Percentiles rank a stretch among this genome's conserved stretches.
Conservation (phyloP, 2,329 filamentous ascomycete species). For the Clonostachys rhizophaga region DNA sequence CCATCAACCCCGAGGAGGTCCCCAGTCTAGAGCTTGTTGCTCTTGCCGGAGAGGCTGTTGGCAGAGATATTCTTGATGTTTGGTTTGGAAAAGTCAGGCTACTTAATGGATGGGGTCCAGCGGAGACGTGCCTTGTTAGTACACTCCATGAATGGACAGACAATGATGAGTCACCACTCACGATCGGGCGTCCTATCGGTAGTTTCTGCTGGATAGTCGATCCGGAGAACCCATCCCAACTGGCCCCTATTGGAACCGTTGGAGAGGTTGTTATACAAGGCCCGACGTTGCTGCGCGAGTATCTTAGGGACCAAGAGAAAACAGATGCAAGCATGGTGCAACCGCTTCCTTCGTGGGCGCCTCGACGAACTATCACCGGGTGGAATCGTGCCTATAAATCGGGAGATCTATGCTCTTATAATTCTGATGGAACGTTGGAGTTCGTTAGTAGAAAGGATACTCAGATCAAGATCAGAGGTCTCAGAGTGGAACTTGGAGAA, state of each 20-base stretch:
- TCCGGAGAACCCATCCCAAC: constrained; percentile 5
- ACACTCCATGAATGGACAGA: constrained; percentile 2
- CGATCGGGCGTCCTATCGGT: constrained; percentile 1
- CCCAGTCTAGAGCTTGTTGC: constrained; percentile 1
- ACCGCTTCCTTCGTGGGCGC: background rate
- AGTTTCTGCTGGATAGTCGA: constrained; percentile 11
- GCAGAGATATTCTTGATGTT: constrained; percentile 3
- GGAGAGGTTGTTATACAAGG: constrained; percentile 25
- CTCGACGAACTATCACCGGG: constrained; percentile 13
- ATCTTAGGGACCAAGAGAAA: constrained; percentile 27
- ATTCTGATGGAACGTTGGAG: constrained; percentile 8
- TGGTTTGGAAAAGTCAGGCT: constrained; percentile 4
- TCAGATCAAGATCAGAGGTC: constrained; percentile 12
- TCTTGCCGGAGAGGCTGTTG: constrained; percentile 4
- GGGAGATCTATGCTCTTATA: constrained; percentile 8
- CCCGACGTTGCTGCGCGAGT: constrained; percentile 34
- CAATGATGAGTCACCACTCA: background rate
- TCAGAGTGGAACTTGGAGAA: constrained; percentile 10
- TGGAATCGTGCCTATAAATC: constrained; percentile 7
- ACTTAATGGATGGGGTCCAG: constrained; percentile 5
- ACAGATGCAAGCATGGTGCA: constrained; percentile 14
- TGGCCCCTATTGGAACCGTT: constrained; percentile 11
- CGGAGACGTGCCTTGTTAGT: constrained; percentile 4
- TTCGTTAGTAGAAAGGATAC: constrained; percentile 8
- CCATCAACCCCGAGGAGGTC: background rate